Evolutionary conservation across 2,329 filamentous ascomycete genomes (phyloP), one percentile per base, ranked within the genome.

Genomic region (Zymoseptoria ardabiliae): DNA sequence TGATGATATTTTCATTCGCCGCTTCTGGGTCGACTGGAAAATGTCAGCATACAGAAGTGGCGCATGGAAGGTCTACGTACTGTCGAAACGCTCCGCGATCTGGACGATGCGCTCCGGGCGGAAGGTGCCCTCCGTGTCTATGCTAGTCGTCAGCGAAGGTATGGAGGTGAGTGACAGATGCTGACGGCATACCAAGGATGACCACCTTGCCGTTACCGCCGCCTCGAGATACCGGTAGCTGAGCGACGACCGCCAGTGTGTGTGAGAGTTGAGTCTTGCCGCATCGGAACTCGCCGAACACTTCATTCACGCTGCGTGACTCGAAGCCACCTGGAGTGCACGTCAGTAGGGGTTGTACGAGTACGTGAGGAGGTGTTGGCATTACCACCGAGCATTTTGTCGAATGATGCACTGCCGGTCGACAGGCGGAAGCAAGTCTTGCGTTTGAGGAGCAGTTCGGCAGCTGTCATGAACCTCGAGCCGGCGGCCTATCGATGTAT

Each of bases 221-320:
- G 11, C 85, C 85, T 75, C 85, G 81, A 19, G 85, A 82, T 68
- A 79, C 69, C 21, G 67, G 64, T 55, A 81, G 73, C 66, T 82
- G 83, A 30, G 84, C 82, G 56, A 86, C 79, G 41, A 88, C 85
- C 50, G 84, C 83, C 79, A 88, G 83, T 4, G 86, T 89, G 69
- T 88, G 86, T 4, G 82, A 84, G 25, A 89, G 76, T 70, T 89
- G 86, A 19, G 85, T 88, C 74, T 89, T 89, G 60, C 86, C 85
- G 69, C 85, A 88, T 63, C 82, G 79, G 65, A 81, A 85, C 66
- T 85, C 82, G 61, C 82, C 82, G 71, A 81, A 85, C 23, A 84
- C 80, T 68, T 85, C 85, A 64, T 82, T 87, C 70, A 88, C 86
- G 68, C 84, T 87, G 82, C 85, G 85, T 50, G 84, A 88, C 71